These are phyloP conservation scores for Taphrina deformans DNA, from an alignment of 1,139 yeast genomes.

Conservation along the genomic window DNA sequence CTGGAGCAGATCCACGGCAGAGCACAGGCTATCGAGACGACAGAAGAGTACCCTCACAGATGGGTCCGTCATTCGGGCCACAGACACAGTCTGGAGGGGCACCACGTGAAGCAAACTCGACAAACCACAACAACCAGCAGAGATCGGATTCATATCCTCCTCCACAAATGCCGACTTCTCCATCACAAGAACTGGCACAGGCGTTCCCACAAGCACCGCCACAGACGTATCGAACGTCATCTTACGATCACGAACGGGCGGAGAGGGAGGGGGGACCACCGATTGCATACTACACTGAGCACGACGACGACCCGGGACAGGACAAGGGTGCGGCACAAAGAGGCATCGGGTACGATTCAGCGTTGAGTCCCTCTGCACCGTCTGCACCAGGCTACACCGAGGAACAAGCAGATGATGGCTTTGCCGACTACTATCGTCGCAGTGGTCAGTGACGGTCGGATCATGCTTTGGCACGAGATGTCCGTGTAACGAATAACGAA, in stretches of 20 bases:
- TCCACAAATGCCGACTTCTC: conserved; percentile 2
- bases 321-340: background rate
- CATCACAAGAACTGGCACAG: conserved; percentile 21
- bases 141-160: background rate
- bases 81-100: background rate
- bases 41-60: background rate
- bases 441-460: background rate
- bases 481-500: background rate
- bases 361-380: background rate
- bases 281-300: conserved; percentile 16
- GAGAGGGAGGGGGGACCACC: conserved; percentile 30
- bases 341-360: background rate
- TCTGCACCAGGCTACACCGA: background rate
- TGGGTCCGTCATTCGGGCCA: background rate
- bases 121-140: background rate
- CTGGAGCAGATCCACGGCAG: background rate
- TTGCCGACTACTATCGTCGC: conserved; percentile 7
- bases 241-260: conserved; percentile 18
- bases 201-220: conserved; percentile 12
- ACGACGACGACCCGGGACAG: background rate
- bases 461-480: background rate
- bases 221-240: background rate
- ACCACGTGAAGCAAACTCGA: background rate
- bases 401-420: background rate
- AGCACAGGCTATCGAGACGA: background rate